phyloP scores from a whole-genome alignment of 495 filamentous ascomycete species.

The Entonaema liquescens region DNA sequence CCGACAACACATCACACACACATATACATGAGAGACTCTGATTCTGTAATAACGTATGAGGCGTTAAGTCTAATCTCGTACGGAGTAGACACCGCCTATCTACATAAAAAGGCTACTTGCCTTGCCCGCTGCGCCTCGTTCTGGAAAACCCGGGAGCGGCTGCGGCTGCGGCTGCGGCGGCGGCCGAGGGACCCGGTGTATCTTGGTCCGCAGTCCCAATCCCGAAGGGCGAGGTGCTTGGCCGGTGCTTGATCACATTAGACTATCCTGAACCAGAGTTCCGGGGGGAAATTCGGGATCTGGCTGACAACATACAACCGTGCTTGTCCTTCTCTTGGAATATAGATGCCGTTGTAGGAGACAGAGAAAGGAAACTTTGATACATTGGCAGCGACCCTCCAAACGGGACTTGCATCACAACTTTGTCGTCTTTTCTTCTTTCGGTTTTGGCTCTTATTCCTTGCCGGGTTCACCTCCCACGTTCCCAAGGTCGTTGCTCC shows the following conservation, averaged over 20 bases:
- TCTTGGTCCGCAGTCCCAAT: constrained; percentile 12
- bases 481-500: constrained; percentile 18
- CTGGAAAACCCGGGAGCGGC: constrained; percentile 8
- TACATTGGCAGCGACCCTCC: constrained; percentile 18
- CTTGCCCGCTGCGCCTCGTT: constrained; percentile 30
- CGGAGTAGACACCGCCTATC: constrained; percentile 14
- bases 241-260: constrained; percentile 33
- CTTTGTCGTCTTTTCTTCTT: constrained; percentile 26
- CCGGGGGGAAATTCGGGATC: background rate
- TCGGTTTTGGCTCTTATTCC: constrained; percentile 15
- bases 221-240: constrained; percentile 6
- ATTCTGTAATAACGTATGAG: constrained; percentile 14
- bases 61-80: constrained; percentile 18
- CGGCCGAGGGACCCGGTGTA: constrained; percentile 5
- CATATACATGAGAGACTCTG: background rate
- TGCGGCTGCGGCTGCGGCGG: background rate
- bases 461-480: constrained; percentile 11
- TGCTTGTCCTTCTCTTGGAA: constrained; percentile 29
- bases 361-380: constrained; percentile 28
- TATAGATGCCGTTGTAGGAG: constrained; percentile 27
- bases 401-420: constrained; percentile 22
- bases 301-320: constrained; percentile 30
- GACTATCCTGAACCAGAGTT: constrained; percentile 34
- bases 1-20: background rate
- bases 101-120: constrained; percentile 6